Conservation (phyloP, 2,329 filamentous ascomycete genomes). For the Bertia moriformis region DNA sequence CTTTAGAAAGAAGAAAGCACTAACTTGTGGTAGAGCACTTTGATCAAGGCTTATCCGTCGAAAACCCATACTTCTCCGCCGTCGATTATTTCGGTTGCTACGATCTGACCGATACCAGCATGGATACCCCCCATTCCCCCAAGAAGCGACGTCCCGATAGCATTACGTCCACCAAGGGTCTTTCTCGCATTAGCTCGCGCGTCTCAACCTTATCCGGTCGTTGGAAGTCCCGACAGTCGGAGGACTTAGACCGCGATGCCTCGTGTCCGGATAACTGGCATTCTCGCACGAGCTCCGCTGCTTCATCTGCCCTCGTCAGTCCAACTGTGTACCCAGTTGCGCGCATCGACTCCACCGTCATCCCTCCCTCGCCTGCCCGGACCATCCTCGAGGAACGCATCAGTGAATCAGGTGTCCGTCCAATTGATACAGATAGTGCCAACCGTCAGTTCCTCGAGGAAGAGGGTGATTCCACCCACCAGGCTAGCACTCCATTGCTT, state of each 20-base stretch:
- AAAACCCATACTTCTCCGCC: neutral
- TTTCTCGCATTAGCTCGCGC: neutral
- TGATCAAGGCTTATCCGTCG: neutral
- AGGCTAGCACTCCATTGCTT: neutral
- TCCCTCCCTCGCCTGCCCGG: neutral
- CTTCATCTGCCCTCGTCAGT: neutral
- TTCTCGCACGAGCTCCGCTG: neutral
- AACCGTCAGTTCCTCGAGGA: neutral
- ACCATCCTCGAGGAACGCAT: conserved; percentile 1
- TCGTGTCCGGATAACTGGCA: neutral
- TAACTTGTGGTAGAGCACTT: neutral
- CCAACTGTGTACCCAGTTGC: neutral
- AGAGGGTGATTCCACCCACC: neutral
- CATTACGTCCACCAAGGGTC: neutral
- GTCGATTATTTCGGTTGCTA: neutral
- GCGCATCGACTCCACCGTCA: neutral
- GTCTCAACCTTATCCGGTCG: neutral
- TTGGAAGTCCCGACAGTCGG: neutral
- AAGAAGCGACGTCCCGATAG: neutral
- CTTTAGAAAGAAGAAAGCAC: neutral
- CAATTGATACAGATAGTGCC: neutral
- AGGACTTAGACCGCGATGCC: neutral
- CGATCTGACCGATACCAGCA: neutral
- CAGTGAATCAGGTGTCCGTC: neutral
- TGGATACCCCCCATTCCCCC: neutral